Evolutionary conservation across 108 stramenopile genomes (phyloP), one percentile per base, ranked within the genome.

Genomic region (Nitzschia putrida): DNA sequence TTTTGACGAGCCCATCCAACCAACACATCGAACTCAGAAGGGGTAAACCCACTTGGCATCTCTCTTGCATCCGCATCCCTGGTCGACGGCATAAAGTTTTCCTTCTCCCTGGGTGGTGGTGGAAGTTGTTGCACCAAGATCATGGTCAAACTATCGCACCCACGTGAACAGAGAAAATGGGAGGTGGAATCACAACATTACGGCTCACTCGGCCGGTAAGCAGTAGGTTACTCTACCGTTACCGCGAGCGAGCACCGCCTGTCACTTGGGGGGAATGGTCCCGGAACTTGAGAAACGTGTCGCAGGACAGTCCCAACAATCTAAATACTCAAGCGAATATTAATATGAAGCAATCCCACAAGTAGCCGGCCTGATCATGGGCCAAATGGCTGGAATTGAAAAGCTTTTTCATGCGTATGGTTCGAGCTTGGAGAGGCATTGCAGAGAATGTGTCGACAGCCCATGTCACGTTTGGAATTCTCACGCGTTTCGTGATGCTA

Each of bases 1-100:
- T 70, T 71, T 57, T 71, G 69, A n/a, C 76, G 37, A 8, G 69
- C 69, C 69, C 76, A 77, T 13, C 69, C 76, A 43, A 55, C 53
- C 45, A 77, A 61, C 8, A 63, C 69, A 69, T 77, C 76, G 20
- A 57, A 59, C 24, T 77, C 69, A 0, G 69, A 71, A 52, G 76
- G 76, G n/a, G 24, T 25, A 59, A 77, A 77, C 11, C 55, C 53
- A 45, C 59, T 65, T 50, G 76, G 69, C 44, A 77, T 60, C 43
- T 56, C 57, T 21, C n/a, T 45, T 22, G 57, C 39, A 3, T 70
- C 58, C 21, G 11, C 40, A n/a, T 70, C 58, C 12, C 21, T 16
- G 3, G 24, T 42, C 3, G 12, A n/a, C 14, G 69, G 41, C 69
- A 64, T 72, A 18, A 37, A 55, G 14, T 39, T 55, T 24, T 53